phyloP scores from a whole-genome alignment of 129 eudicot species.

The Flaveria sonorensis region DNA sequence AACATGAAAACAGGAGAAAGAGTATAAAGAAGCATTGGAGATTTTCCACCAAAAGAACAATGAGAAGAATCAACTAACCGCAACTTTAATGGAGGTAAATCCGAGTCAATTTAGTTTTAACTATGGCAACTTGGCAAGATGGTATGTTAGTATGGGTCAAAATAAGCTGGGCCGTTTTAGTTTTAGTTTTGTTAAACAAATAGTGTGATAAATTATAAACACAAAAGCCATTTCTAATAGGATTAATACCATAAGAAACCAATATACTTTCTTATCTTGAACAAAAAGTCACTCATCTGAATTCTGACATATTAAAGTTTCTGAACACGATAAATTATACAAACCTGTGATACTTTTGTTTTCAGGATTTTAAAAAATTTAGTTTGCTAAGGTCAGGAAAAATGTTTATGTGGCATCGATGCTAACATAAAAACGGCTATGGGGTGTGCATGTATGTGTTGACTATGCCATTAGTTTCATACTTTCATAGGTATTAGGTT shows the following conservation, averaged over 20 bases:
- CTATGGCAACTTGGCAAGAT: constrained; percentile 18
- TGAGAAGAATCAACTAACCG: constrained; percentile 66
- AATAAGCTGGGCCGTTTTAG: not conserved
- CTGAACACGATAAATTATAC: not conserved
- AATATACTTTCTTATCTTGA: not conserved
- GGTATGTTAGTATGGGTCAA: not conserved
- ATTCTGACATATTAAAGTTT: not conserved
- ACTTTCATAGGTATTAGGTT: too few relatives aligned
- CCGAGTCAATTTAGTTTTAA: not conserved
- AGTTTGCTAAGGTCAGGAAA: too few relatives aligned
- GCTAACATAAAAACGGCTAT: too few relatives aligned
- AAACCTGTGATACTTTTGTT: not conserved
- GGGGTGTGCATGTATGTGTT: too few relatives aligned
- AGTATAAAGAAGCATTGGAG: constrained; percentile 73
- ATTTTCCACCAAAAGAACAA: constrained; percentile 74
- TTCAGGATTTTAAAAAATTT: too few relatives aligned
- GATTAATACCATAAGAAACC: not conserved
- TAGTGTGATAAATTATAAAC: not conserved
- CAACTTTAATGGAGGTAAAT: constrained; percentile 67
- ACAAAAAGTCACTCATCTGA: not conserved
- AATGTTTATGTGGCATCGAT: too few relatives aligned
- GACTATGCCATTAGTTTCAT: too few relatives aligned
- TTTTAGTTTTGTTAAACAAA: not conserved
- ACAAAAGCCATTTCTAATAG: not conserved
- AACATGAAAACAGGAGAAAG: constrained; percentile 64